phyloP scores from a whole-genome alignment of 768 basidiomycete genomes.

The Lactarius hatsudake region DNA sequence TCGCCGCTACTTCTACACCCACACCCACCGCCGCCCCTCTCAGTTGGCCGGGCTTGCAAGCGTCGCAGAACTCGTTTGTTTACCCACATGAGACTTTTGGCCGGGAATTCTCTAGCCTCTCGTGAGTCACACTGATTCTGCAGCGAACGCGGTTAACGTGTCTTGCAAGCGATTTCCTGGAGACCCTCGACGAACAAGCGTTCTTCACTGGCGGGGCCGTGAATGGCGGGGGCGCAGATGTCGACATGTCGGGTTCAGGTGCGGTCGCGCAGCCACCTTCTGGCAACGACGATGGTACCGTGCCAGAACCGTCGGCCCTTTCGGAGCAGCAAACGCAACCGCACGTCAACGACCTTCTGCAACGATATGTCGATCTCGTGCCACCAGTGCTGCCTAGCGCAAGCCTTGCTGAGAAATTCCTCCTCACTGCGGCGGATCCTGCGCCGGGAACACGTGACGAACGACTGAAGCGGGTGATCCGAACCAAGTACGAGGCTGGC shows the following conservation, averaged over 20 bases:
- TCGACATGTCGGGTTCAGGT: slow-evolving; percentile 21
- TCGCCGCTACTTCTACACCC: slow-evolving; percentile 22
- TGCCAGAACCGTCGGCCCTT: slow-evolving; percentile 26
- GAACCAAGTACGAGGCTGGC: slow-evolving; percentile 96
- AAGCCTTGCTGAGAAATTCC: slow-evolving; percentile 82
- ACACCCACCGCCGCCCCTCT: slow-evolving; percentile 36
- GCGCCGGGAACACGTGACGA: slow-evolving; percentile 88
- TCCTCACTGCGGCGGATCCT: slow-evolving; percentile 93
- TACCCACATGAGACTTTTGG: slow-evolving; percentile 74
- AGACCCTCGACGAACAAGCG: slow-evolving; percentile 79
- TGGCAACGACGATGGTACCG: slow-evolving; percentile 5
- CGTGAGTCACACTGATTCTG: slow-evolving; percentile 43
- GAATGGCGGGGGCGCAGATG: slow-evolving; percentile 32
- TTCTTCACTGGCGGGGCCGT: slow-evolving; percentile 53
- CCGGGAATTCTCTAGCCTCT: slow-evolving; percentile 79
- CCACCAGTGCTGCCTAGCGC: slow-evolving; percentile 64
- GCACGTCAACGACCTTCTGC: slow-evolving; percentile 21
- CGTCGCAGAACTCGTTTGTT: slow-evolving; percentile 49
- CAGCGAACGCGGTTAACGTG: not conserved
- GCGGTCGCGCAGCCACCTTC: slow-evolving; percentile 6
- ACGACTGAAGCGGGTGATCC: slow-evolving; percentile 85
- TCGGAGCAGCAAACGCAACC: slow-evolving; percentile 27
- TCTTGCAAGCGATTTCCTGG: slow-evolving; percentile 71
- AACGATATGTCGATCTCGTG: slow-evolving; percentile 40
- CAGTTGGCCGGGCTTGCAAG: slow-evolving; percentile 52